Percentiles rank a stretch among this genome's conserved stretches.
These are phyloP conservation scores for Salvia splendens DNA, from an alignment of 257 asterid genomes.

Conservation along the genomic window DNA sequence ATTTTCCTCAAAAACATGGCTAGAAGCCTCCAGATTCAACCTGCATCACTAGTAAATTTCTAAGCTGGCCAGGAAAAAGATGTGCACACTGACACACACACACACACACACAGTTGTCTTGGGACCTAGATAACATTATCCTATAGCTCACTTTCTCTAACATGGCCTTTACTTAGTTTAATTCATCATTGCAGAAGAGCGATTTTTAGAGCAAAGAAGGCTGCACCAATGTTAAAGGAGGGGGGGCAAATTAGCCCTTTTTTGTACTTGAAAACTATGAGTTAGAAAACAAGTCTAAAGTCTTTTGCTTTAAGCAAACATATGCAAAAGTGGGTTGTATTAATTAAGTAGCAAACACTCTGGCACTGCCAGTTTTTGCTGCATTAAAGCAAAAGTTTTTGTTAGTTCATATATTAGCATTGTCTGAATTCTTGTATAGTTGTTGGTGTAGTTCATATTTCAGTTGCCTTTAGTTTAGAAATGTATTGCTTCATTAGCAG, in stretches of 20 bases:
- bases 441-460: constrained; percentile 28
- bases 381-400: constrained; percentile 37
- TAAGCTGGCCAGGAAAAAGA: constrained; percentile 24
- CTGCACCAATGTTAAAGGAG: constrained; percentile 11
- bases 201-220: constrained; percentile 21
- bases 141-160: constrained; percentile 29
- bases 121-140: constrained; percentile 35
- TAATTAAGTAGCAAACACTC: constrained; percentile 56
- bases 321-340: constrained; percentile 40
- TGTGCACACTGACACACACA: neutral
- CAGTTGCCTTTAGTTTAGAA: neutral
- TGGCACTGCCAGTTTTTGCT: constrained; percentile 40
- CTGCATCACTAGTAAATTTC: neutral
- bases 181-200: constrained; percentile 42
- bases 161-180: constrained; percentile 35
- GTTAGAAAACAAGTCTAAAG: constrained; percentile 31
- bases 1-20: constrained; percentile 22
- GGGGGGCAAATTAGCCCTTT: neutral
- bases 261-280: constrained; percentile 26
- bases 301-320: constrained; percentile 60
- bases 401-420: constrained; percentile 15
- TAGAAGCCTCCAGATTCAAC: constrained; percentile 20
- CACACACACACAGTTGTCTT: constrained; percentile 29
- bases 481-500: constrained; percentile 38
- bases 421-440: constrained; percentile 35